phyloP scores from a whole-genome alignment of 169 alveolate species.

The Plasmodium falciparum region DNA sequence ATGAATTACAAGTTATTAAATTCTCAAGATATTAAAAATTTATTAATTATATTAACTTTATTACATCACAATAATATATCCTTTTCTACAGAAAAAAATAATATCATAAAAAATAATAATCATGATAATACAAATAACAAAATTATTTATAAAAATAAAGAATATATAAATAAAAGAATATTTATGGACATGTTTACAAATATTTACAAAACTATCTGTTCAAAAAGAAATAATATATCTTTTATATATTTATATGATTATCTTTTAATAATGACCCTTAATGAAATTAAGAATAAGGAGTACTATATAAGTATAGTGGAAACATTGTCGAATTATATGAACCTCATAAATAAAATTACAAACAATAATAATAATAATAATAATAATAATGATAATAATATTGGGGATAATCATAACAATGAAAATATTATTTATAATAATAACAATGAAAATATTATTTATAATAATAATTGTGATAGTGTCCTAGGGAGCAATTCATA shows the following conservation, averaged over 20 bases:
- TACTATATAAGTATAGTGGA: constrained; percentile 21
- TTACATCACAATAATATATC: constrained; percentile 65
- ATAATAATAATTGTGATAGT: background rate
- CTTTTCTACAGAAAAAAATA: constrained; percentile 29
- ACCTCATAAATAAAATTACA: constrained; percentile 44
- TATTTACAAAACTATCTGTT: constrained; percentile 16
- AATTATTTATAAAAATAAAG: constrained; percentile 36
- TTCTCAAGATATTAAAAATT: constrained; percentile 47
- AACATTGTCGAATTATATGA: constrained; percentile 31
- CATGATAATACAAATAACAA: background rate
- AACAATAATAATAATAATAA: constrained; percentile 14
- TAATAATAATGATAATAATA: background rate
- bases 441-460: background rate
- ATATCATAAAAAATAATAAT: constrained; percentile 9
- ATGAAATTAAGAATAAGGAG: constrained; percentile 45
- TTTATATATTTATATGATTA: constrained; percentile 57
- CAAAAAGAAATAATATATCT: constrained; percentile 41
- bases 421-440: background rate
- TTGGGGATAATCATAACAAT: background rate
- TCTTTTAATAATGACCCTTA: constrained; percentile 37
- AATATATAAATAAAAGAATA: constrained; percentile 55
- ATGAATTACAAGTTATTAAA: constrained; percentile 24
- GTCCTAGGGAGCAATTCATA: too few species aligned
- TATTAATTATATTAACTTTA: constrained; percentile 26
- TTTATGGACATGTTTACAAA: constrained; percentile 20